phyloP scores from a whole-genome alignment of 306 rosid genomes.

The Cucurbita ficifolia region DNA sequence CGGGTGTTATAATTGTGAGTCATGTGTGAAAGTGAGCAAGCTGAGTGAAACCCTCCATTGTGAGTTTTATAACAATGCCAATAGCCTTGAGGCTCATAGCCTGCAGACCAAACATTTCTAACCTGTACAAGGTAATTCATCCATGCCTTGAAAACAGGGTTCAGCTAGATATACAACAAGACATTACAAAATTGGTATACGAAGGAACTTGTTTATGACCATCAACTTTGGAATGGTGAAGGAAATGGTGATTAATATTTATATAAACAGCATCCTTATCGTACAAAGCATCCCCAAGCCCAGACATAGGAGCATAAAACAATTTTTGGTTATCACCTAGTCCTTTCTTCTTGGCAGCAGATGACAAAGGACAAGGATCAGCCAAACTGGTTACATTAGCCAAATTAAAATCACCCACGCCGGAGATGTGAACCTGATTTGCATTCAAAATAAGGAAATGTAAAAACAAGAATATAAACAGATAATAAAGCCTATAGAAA shows the following conservation, averaged over 20 bases:
- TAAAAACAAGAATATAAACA: no score
- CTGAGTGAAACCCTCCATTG: no score
- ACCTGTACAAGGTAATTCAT: no score
- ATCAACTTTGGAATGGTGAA: conserved; percentile 60
- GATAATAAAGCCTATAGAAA: background rate
- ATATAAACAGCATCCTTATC: conserved; percentile 94
- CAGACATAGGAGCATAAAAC: conserved; percentile 96
- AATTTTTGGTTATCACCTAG: conserved; percentile 80
- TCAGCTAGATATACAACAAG: no score
- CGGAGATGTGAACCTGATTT: conserved; percentile 85
- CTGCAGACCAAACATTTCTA: no score
- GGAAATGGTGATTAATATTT: conserved; percentile 69
- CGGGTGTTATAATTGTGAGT: no score
- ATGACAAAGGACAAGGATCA: conserved; percentile 93
- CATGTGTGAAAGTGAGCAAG: no score
- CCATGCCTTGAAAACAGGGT: no score
- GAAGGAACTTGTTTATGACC: conserved; percentile 33
- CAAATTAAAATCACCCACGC: conserved; percentile 76
- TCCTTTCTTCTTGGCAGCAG: conserved; percentile 97
- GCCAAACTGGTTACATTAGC: conserved; percentile 45
- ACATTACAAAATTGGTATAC: no score
- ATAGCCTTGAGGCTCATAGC: no score
- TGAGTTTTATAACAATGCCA: no score
- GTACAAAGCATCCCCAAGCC: conserved; percentile 81
- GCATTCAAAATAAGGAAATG: conserved; percentile 11